Evolutionary conservation across 805 yeast species (phyloP), one percentile per base, ranked within the genome.

Genomic region (Zygosaccharomyces bisporus): DNA sequence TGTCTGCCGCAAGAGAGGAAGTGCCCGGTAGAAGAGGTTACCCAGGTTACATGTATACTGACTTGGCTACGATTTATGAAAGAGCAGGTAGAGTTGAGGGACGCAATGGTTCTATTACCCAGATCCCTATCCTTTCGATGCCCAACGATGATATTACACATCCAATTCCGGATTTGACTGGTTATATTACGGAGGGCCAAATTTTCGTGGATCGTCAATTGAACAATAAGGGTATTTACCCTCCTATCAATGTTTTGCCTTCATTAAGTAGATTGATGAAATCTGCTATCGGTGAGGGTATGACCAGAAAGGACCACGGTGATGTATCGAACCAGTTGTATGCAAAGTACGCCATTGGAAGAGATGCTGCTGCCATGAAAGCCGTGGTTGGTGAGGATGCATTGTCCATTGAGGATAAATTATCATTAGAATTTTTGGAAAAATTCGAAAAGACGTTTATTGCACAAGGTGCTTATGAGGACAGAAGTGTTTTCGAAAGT

Each of bases 1-100:
- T 93, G 41, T 89, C 97, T 52, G 99, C 99, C 50, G 99, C 99
- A 39, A 89, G 99, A 78, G 99, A 93, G 73, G 99, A 95, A 74
- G 99, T 93, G 37, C 99, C 99, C 66, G 99, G 99, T 78, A 89
- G 99, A 80, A 89, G 99, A 83, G 99, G 99, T 77, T 93, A 93
- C 72, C 99, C 99, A 54, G 99, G 99, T 86, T 93, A 93, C 71
- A 93, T 93, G 99, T 93, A 93, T 75, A 93, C 99, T 38, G 99
- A 93, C 83, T 87, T 93, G 76, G 87, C 98, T 41, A 93, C 98
- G 41, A 89, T 93, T 63, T 93, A 93, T 70, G 99, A 93, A 75
- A 87, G 99, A 77, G 99, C 99, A 36, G 99, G 99, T 69, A 86
- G 99, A 77, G 98, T 93, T 52, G 99, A 93, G 74, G 99, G 99